Evolutionary conservation across 768 basidiomycete genomes (phyloP), one percentile per base, ranked within the genome.

Genomic region (Tricholoma flavovirens): DNA sequence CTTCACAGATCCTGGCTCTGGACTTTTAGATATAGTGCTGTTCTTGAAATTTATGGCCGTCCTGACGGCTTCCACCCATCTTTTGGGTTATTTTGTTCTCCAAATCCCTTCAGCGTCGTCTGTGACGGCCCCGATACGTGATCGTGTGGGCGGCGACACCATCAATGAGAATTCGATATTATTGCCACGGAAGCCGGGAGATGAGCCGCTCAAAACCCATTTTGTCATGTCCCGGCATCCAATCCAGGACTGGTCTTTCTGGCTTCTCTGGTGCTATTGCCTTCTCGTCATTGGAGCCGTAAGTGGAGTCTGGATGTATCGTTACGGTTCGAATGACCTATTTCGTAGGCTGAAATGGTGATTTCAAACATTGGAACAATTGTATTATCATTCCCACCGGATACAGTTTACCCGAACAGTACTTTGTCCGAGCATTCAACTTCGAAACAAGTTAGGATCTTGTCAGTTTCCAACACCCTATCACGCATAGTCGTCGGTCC

Each of bases 341-440:
- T 38, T 29, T 10, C 43, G 8, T 38, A 89, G 87, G 81, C 79
- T 46, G 89, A 91, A 67, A 91, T 90, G 88, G 77, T 93, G 19
- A 83, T 92, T 17, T 86, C 88, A 17, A 93, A 90, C 63, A 84
- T 93, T 48, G 90, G 88, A 35, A 83, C 86, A 1, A 87, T 92
- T 51, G 78, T 86, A 12, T 70, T 86, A 4, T 84, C 90, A 12
- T 77, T 90, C 33, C 81, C 83, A 8, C 64, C 70, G 14, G 51
- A 60, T 10, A 61, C 67, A 38, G 57, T 54, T 32, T 33, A 51
- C 4, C 54, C 62, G 21, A 55, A 29, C 5, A 48, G 45, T n/a
- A 35, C 68, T 17, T 65, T 70, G 14, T 60, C 71, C 15, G 69
- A 74, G 42, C 60, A 66, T n/a, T 68, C 71, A 30, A 78, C 83